These are phyloP conservation scores for Exidia glandulosa DNA, from an alignment of 768 basidiomycete genomes.

Conservation along the genomic window DNA sequence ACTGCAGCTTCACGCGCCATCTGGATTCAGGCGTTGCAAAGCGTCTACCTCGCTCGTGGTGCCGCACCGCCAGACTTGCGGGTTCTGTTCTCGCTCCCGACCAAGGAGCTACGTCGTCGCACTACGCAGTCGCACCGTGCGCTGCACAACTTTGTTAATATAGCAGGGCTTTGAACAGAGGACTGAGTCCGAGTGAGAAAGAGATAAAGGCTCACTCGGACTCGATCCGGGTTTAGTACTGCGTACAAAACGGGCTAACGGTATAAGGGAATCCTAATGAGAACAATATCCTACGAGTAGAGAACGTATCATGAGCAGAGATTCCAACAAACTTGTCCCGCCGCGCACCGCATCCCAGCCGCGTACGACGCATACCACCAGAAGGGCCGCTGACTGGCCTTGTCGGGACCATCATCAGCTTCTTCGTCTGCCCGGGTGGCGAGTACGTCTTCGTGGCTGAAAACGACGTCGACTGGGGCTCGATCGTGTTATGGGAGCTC, in stretches of 20 bases:
- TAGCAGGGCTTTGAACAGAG: too few relatives aligned
- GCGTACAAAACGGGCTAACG: too few relatives aligned
- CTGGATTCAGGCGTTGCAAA: neutral
- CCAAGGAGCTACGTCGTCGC: too few relatives aligned
- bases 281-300: neutral
- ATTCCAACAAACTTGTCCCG: neutral
- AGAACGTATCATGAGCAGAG: neutral
- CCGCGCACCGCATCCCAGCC: neutral
- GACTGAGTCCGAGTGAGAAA: too few relatives aligned
- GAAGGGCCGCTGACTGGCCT: neutral
- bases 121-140: too few relatives aligned
- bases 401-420: neutral
- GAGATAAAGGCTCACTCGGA: too few relatives aligned
- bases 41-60: too few relatives aligned
- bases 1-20: neutral
- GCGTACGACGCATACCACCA: neutral
- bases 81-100: too few relatives aligned
- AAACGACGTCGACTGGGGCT: neutral
- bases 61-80: too few relatives aligned
- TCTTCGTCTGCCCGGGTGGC: neutral
- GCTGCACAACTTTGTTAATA: too few relatives aligned
- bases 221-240: too few relatives aligned
- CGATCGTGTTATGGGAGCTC: neutral
- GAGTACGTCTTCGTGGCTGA: neutral
- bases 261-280: too few relatives aligned